A percentile compares a stretch with the other conserved stretches of the same genome.
Evolutionary conservation across 83 land plant genomes (phyloP).

Genomic region (Diphasiastrum complanatum): DNA sequence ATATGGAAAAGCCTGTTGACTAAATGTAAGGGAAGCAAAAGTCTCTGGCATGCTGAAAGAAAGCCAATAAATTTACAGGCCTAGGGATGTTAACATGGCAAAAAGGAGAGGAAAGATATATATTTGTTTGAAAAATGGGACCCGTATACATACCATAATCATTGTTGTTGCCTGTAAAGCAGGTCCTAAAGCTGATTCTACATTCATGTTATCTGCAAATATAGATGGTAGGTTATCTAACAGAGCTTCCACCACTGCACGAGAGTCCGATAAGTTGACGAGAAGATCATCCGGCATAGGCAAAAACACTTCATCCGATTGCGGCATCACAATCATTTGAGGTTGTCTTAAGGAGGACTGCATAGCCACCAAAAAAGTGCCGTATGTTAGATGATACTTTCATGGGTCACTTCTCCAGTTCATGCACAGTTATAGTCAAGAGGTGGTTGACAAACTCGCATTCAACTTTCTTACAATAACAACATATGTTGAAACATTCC

Average conservation of each 20-base stretch:
- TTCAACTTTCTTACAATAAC: no score
- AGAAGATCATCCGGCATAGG: slow-evolving; percentile 97
- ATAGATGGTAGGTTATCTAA: slow-evolving; percentile 88
- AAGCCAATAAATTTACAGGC: not conserved
- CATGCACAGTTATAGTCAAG: no score
- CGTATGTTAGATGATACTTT: no score
- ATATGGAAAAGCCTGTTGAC: no score
- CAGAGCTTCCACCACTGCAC: slow-evolving; percentile 78
- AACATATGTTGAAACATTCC: no score
- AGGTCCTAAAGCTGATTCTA: slow-evolving; percentile 98
- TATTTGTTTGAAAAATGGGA: not conserved
- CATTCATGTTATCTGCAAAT: slow-evolving; percentile 66
- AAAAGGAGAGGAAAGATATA: not conserved
- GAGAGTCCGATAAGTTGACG: slow-evolving; percentile 93
- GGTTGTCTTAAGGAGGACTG: slow-evolving; percentile 97
- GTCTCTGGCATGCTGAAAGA: slow-evolving; percentile 1
- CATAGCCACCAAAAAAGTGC: not conserved
- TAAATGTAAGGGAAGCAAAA: no score
- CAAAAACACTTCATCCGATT: slow-evolving; percentile 87
- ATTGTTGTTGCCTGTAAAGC: slow-evolving; percentile 76
- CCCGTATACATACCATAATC: slow-evolving; percentile 70
- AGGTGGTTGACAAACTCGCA: no score
- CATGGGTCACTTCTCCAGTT: no score
- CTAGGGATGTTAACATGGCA: no score
- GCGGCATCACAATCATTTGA: slow-evolving; percentile 98